Base-by-base conservation (phyloP, 2,329 filamentous ascomycete species). In the Xylaria digitata region DNA sequence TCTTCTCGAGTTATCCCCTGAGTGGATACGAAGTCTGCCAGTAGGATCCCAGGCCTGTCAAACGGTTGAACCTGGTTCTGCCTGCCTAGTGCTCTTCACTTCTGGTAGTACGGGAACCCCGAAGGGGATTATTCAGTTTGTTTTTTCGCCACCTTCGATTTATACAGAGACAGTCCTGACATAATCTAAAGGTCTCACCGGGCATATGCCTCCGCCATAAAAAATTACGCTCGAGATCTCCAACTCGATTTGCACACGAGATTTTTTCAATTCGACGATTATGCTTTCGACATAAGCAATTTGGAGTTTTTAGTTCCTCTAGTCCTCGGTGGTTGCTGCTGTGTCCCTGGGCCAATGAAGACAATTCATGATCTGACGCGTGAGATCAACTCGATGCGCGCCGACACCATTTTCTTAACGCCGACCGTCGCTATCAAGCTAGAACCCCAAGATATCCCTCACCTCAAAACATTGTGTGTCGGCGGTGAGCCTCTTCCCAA, bases 91-190 rank as follows among this genome's bases (percentile, higher is more conserved):
- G 11, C 63, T 71, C 13, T 72, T 72, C 56, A 73, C 70, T 8
- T 72, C 68, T 13, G 70, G 71, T 4, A 71, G 68, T 40, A 72
- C 70, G 6, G 70, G 70, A 46, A 63, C 62, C n/a, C 70, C 70
- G 17, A 71, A 72, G n/a, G 70, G 70, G 1, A 69, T 71, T 5
- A 67, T 72, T n/a, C 49, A 70, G n/a, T n/a, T n/a, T n/a, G n/a
- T n/a, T n/a, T n/a, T n/a, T n/a, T n/a, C n/a, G n/a, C n/a, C n/a
- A n/a, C n/a, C n/a, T n/a, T n/a, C n/a, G n/a, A n/a, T n/a, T n/a
- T n/a, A n/a, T n/a, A n/a, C n/a, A n/a, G n/a, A n/a, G n/a, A n/a
- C n/a, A n/a, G n/a, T n/a, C n/a, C n/a, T n/a, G n/a, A n/a, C n/a
- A n/a, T n/a, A n/a, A n/a, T n/a, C n/a, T n/a, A n/a, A n/a, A n/a